phyloP scores from a whole-genome alignment of 495 filamentous ascomycete genomes.

The Penicillium pancosmium region DNA sequence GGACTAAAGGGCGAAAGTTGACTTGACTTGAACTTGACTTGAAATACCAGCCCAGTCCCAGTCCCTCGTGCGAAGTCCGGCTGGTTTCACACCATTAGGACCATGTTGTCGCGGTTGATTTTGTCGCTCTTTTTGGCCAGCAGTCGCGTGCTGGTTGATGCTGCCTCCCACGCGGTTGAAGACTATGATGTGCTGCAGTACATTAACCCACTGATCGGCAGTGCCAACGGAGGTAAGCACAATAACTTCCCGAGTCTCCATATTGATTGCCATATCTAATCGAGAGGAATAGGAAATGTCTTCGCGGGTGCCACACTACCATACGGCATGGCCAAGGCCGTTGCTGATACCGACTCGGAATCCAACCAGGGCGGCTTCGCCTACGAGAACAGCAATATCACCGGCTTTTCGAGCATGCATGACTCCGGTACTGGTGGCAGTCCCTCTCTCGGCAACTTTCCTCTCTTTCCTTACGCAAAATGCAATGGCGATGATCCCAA shows the following conservation, averaged over 20 bases:
- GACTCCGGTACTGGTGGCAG: slow-evolving; percentile 75
- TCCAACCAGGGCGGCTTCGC: slow-evolving; percentile 75
- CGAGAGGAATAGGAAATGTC: slow-evolving; percentile 54
- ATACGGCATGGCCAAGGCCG: slow-evolving; percentile 78
- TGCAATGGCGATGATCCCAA: slow-evolving; percentile 67
- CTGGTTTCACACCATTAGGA: not conserved
- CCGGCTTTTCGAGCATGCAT: slow-evolving; percentile 75
- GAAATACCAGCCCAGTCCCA: not conserved
- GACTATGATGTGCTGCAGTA: slow-evolving; percentile 52
- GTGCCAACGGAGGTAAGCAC: slow-evolving; percentile 56
- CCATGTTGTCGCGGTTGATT: slow-evolving; percentile 17
- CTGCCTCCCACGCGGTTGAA: slow-evolving; percentile 17
- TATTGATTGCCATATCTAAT: not conserved
- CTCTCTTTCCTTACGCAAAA: slow-evolving; percentile 67
- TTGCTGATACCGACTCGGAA: slow-evolving; percentile 68
- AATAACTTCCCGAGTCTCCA: not conserved
- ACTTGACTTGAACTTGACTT: not conserved
- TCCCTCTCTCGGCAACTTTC: slow-evolving; percentile 74
- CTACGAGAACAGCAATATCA: slow-evolving; percentile 65
- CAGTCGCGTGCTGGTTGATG: slow-evolving; percentile 17
- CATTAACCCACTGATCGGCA: slow-evolving; percentile 62
- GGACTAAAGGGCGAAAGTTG: not conserved
- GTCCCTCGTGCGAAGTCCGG: not conserved
- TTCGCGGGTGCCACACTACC: slow-evolving; percentile 76
- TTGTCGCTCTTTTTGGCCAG: slow-evolving; percentile 23